Base-by-base conservation (phyloP, 176 grass and related monocot species). In the Cenchrus fungigraminus region DNA sequence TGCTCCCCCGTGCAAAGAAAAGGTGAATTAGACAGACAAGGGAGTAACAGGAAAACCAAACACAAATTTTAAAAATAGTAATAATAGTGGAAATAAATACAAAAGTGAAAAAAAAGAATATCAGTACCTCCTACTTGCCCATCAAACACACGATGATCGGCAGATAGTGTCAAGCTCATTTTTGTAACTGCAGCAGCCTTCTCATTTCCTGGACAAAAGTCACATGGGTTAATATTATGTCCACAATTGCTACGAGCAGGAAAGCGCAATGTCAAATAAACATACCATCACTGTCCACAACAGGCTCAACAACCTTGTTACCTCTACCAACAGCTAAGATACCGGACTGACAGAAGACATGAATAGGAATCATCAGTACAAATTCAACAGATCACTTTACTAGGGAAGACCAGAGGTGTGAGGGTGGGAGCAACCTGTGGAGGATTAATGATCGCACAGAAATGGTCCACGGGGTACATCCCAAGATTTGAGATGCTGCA, bases 401-500 rank as follows among this genome's bases (percentile, higher is more conserved):
- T 3, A 46, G n/a, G 9, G 32, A 79, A 65, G 78, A 69, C 17
- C 37, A 64, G 73, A 29, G 4, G 11, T 61, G 55, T 44, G 74
- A 76, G 31, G 20, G 46, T 56, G 62, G 16, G n/a, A 86, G 34
- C 12, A 19, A 83, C 93, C 97, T 99, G 97, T 76, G 97, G 97
- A 84, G 93, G 93, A 89, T 99, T 96, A 89, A 99, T 99, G 81
- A 99, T 96, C 69, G 97, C 97, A 89, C 93, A 99, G 75, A 99
- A 99, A 82, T 96, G 77, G 88, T 99, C 97, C 60, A 99, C 91
- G 0, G 97, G 97, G 84, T 87, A 94, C 93, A 99, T 99, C 70
- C 97, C 97, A 61, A 99, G 93, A 92, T 99, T 99, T 74, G 97
- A 96, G 75, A 94, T 99, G 78, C 97, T 99, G 86, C 71, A 86